Conservation (phyloP, 2,329 filamentous ascomycete species). For the Paecilomyces dactylethromorphus region DNA sequence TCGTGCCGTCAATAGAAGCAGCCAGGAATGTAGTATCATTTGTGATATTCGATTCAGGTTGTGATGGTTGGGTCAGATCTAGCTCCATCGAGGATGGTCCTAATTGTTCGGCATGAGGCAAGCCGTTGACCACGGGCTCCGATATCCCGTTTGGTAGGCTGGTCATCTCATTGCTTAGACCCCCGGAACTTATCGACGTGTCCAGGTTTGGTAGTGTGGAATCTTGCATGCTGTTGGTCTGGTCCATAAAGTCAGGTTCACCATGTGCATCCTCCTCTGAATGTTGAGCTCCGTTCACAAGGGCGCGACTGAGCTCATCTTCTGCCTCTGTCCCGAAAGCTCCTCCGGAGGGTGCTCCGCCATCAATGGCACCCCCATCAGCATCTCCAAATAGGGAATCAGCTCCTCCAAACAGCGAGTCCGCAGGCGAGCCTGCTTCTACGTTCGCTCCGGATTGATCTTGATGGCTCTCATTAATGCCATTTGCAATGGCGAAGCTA, state of each 20-base stretch:
- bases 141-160: constrained; percentile 16
- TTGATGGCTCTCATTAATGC: constrained; percentile 25
- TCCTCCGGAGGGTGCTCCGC: constrained; percentile 47
- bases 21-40: constrained; percentile 74
- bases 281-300: constrained; percentile 56
- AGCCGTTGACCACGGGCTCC: constrained; percentile 31
- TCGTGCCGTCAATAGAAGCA: constrained; percentile 50
- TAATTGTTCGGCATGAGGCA: constrained; percentile 37
- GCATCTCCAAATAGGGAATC: constrained; percentile 87
- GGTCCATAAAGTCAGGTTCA: constrained; percentile 20
- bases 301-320: constrained; percentile 69
- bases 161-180: constrained; percentile 8
- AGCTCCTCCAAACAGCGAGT: constrained; percentile 78
- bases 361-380: constrained; percentile 47
- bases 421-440: constrained; percentile 58
- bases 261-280: constrained; percentile 40
- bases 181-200: constrained; percentile 4
- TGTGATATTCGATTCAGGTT: constrained; percentile 45
- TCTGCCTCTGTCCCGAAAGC: constrained; percentile 75
- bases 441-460: constrained; percentile 45
- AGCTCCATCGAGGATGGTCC: constrained; percentile 19
- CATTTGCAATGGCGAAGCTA: constrained; percentile 42
- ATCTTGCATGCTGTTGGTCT: constrained; percentile 12
- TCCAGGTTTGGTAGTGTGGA: constrained; percentile 4
- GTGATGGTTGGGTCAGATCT: constrained; percentile 17